These are phyloP conservation scores for Fusarium nematophilum DNA, from an alignment of 2,329 filamentous ascomycete species.

Conservation along the genomic window DNA sequence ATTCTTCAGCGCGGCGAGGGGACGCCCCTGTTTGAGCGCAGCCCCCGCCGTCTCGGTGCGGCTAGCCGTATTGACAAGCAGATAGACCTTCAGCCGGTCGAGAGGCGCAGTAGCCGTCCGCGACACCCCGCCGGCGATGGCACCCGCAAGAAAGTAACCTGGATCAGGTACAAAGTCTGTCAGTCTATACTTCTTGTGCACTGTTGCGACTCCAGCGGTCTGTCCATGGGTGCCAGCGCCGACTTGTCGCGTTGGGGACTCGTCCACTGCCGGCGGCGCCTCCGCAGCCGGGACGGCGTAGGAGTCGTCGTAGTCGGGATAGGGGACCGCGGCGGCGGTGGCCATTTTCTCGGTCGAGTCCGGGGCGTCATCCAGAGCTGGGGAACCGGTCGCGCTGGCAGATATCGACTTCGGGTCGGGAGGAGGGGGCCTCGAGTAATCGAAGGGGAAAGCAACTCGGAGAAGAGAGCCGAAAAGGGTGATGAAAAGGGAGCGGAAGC, in stretches of 20 bases:
- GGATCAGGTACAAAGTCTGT: slow-evolving; percentile 80
- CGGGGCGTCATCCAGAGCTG: slow-evolving; percentile 29
- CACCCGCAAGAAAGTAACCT: slow-evolving; percentile 99
- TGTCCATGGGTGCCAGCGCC: slow-evolving; percentile 52
- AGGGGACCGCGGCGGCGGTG: slow-evolving; percentile 30
- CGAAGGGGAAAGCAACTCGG: slow-evolving; percentile 68
- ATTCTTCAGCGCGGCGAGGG: slow-evolving; percentile 72
- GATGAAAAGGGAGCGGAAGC: slow-evolving; percentile 68
- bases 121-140: slow-evolving; percentile 92
- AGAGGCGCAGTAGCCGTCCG: slow-evolving; percentile 95
- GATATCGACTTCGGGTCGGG: slow-evolving; percentile 37
- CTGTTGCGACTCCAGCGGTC: slow-evolving; percentile 48
- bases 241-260: slow-evolving; percentile 39
- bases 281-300: slow-evolving; percentile 40
- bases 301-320: slow-evolving; percentile 38
- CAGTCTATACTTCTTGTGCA: slow-evolving; percentile 63
- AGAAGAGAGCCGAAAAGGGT: slow-evolving; percentile 81
- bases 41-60: slow-evolving; percentile 65
- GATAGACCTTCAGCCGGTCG: slow-evolving; percentile 96
- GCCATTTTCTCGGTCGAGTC: slow-evolving; percentile 33
- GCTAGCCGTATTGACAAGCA: slow-evolving; percentile 84
- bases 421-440: slow-evolving; percentile 47
- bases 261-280: slow-evolving; percentile 38
- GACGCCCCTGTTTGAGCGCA: slow-evolving; percentile 77
- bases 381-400: slow-evolving; percentile 8